Conservation (phyloP, 805 yeast genomes). For the Sungouiozyma intestinalis region DNA sequence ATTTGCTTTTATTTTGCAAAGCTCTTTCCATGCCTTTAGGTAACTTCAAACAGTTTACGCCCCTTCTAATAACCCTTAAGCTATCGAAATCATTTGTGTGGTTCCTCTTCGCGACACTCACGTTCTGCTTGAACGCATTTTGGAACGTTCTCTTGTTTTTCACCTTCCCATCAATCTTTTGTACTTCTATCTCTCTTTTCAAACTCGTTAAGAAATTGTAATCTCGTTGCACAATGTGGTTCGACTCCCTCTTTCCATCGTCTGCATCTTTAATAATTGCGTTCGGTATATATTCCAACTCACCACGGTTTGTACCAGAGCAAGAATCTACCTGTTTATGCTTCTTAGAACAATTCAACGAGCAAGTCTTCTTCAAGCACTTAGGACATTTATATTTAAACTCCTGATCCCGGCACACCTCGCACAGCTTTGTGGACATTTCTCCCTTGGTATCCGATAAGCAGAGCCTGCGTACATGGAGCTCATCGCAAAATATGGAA, state of each 20-base stretch:
- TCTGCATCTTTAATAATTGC: slow-evolving; percentile 32
- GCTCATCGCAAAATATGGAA: background rate
- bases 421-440: slow-evolving; percentile 25
- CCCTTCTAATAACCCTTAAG: slow-evolving; percentile 38
- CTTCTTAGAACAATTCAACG: slow-evolving; percentile 53
- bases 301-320: slow-evolving; percentile 49
- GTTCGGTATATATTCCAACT: slow-evolving; percentile 44
- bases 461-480: background rate
- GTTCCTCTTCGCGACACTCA: slow-evolving; percentile 11
- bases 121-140: slow-evolving; percentile 12
- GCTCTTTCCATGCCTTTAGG: slow-evolving; percentile 73
- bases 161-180: slow-evolving; percentile 39
- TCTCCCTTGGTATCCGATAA: background rate
- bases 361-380: slow-evolving; percentile 59
- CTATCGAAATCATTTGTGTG: slow-evolving; percentile 4
- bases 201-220: slow-evolving; percentile 60
- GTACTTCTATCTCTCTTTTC: slow-evolving; percentile 50
- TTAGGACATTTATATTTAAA: slow-evolving; percentile 75
- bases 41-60: slow-evolving; percentile 50
- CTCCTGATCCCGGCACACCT: slow-evolving; percentile 33
- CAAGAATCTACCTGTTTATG: slow-evolving; percentile 61
- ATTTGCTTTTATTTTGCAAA: slow-evolving; percentile 51
- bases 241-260: slow-evolving; percentile 31
- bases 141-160: slow-evolving; percentile 37
- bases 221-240: slow-evolving; percentile 57